Evolutionary conservation across 2,329 filamentous ascomycete species (phyloP).

Genomic region (Scedosporium boydii): DNA sequence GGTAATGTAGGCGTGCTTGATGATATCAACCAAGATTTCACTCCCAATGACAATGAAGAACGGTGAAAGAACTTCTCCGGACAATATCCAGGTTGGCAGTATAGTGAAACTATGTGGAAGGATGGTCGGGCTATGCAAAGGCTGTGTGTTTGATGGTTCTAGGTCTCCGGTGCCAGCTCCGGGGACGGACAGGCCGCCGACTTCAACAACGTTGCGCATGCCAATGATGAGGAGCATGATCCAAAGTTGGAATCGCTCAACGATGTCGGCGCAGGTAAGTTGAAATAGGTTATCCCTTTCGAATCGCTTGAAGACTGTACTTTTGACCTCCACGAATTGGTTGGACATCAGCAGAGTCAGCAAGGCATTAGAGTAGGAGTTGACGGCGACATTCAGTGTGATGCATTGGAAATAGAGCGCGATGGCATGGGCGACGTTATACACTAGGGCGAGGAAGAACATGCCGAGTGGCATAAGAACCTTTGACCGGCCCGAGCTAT

Average conservation of each 20-base stretch:
- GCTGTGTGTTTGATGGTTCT: constrained; percentile 33
- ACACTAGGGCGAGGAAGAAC: constrained; percentile 76
- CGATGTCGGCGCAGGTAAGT: constrained; percentile 89
- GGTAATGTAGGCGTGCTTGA: constrained; percentile 95
- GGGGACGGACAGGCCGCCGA: constrained; percentile 67
- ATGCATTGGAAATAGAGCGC: constrained; percentile 96
- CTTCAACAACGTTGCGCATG: constrained; percentile 90
- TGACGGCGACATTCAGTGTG: constrained; percentile 93
- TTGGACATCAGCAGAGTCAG: constrained; percentile 90
- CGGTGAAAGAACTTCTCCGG: constrained; percentile 80
- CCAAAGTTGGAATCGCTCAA: constrained; percentile 96
- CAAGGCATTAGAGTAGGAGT: constrained; percentile 94
- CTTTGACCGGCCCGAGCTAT: constrained; percentile 82
- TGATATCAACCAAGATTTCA: constrained; percentile 92
- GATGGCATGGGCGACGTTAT: constrained; percentile 81
- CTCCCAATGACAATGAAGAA: constrained; percentile 91
- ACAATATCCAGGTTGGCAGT: constrained; percentile 66
- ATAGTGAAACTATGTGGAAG: constrained; percentile 86
- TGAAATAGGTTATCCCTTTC: constrained; percentile 98
- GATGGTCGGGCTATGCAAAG: constrained; percentile 61
- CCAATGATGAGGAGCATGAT: constrained; percentile 95
- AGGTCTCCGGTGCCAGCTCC: constrained; percentile 37
- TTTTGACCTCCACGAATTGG: constrained; percentile 98
- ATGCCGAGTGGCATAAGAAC: constrained; percentile 81
- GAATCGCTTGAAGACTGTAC: constrained; percentile 96